These are phyloP conservation scores for Morella rubra DNA, from an alignment of 306 rosid genomes.

Conservation along the genomic window DNA sequence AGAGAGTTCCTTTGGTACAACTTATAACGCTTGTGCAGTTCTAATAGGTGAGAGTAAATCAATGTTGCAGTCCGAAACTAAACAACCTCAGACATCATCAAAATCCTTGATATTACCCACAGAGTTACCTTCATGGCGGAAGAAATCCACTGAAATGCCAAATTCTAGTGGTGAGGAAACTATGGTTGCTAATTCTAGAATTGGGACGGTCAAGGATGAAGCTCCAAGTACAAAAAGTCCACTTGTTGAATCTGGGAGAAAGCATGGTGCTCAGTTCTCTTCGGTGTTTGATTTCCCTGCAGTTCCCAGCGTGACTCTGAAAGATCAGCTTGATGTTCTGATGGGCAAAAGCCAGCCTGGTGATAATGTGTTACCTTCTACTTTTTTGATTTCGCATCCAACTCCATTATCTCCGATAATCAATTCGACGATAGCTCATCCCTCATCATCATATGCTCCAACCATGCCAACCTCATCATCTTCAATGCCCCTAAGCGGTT, in stretches of 20 bases:
- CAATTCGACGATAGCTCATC: constrained; percentile 32
- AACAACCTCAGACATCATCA: constrained; percentile 33
- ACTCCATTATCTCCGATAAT: constrained; percentile 27
- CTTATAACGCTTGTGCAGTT: constrained; percentile 32
- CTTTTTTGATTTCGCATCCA: constrained; percentile 37
- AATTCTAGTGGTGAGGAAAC: constrained; percentile 34
- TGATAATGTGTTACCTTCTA: constrained; percentile 29
- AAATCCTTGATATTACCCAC: constrained; percentile 33
- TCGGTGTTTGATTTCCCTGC: constrained; percentile 32
- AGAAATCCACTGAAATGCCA: constrained; percentile 42
- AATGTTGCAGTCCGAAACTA: constrained; percentile 26
- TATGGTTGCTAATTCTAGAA: constrained; percentile 29
- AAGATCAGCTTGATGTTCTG: constrained; percentile 24
- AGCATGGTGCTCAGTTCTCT: constrained; percentile 31
- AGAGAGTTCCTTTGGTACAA: constrained; percentile 28
- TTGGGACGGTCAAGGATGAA: constrained; percentile 32
- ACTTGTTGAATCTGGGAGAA: constrained; percentile 41
- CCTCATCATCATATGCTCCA: constrained; percentile 34
- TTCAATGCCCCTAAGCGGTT: constrained; percentile 34
- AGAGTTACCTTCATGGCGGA: constrained; percentile 26
- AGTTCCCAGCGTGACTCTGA: constrained; percentile 23
- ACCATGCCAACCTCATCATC: constrained; percentile 35
- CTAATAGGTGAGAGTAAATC: constrained; percentile 42
- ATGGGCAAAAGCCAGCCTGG: constrained; percentile 37
- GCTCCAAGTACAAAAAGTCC: constrained; percentile 35